These are phyloP conservation scores for Hondaea fermentalgiana DNA, from an alignment of 108 stramenopile genomes.

Conservation along the genomic window DNA sequence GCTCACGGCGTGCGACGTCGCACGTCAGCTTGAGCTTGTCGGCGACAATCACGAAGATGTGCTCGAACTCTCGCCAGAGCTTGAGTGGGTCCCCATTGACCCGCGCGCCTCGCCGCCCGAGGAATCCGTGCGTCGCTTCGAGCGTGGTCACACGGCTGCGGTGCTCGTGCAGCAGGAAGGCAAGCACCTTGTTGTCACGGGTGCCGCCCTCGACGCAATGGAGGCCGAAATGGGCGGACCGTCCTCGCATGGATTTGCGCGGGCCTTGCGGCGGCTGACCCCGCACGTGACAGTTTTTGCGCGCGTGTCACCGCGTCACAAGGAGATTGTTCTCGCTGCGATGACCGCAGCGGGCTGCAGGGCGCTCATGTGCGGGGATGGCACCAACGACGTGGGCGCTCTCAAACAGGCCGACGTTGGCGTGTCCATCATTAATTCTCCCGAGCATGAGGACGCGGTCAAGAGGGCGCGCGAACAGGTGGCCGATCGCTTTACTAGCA, in stretches of 20 bases:
- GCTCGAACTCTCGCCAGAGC: not conserved
- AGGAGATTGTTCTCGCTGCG: constrained; percentile 79
- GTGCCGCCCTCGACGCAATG: not conserved
- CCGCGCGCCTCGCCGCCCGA: not conserved
- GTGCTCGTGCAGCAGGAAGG: not conserved
- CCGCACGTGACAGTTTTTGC: constrained; percentile 83
- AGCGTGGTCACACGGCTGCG: not conserved
- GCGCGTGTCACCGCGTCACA: constrained; percentile 84
- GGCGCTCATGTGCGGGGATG: constrained; percentile 96
- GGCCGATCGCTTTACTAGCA: not conserved
- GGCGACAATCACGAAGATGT: not conserved
- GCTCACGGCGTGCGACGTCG: constrained; percentile 85
- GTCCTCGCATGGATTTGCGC: not conserved
- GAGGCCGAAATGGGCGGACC: not conserved
- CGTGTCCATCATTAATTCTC: constrained; percentile 81
- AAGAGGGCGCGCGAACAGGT: constrained; percentile 33
- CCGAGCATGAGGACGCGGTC: constrained; percentile 72
- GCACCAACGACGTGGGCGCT: constrained; percentile 94
- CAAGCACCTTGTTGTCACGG: not conserved
- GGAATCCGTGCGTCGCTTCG: not conserved
- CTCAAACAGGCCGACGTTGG: constrained; percentile 90
- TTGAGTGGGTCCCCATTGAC: not conserved
- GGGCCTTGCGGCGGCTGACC: constrained; percentile 49
- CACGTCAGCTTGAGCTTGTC: constrained; percentile 65
- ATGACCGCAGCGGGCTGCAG: constrained; percentile 67